Percentiles rank a stretch among this genome's conserved stretches.
Conservation (phyloP, 805 yeast genomes). For the Candida pini region DNA sequence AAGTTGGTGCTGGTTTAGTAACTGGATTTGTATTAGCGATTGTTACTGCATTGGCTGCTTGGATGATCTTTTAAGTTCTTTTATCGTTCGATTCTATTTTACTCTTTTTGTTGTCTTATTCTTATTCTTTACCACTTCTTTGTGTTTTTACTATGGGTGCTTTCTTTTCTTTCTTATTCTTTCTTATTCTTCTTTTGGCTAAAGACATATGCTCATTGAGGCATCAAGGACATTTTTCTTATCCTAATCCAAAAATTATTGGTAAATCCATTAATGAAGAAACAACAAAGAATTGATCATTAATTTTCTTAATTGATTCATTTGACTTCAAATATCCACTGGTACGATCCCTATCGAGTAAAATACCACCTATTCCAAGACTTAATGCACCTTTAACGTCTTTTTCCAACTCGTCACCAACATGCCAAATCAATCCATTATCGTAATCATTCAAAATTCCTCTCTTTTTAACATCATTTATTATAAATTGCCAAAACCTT, state of each 20-base stretch:
- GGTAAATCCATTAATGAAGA: constrained; percentile 8
- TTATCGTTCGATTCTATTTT: not conserved
- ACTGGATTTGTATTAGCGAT: constrained; percentile 68
- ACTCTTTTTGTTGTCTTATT: not conserved
- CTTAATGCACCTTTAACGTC: constrained; percentile 48
- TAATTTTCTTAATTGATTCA: constrained; percentile 7
- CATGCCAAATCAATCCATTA: constrained; percentile 45
- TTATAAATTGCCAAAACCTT: constrained; percentile 39
- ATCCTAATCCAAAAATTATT: constrained; percentile 6
- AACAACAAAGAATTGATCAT: constrained; percentile 16
- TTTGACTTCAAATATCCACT: constrained; percentile 9
- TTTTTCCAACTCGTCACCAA: constrained; percentile 56
- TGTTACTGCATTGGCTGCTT: constrained; percentile 60
- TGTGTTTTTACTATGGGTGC: not conserved
- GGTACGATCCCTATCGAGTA: constrained; percentile 17
- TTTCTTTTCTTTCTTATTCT: not conserved
- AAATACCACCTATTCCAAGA: constrained; percentile 59
- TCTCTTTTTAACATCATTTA: constrained; percentile 15
- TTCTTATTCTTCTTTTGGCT: not conserved
- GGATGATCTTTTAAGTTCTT: constrained; percentile 51
- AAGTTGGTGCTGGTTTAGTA: constrained; percentile 84
- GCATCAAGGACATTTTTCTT: too few relatives aligned
- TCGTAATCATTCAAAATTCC: constrained; percentile 7
- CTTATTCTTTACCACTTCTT: not conserved
- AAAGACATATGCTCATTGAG: too few relatives aligned